Base-by-base conservation (phyloP, 2,329 filamentous ascomycete genomes). In the Scedosporium minutisporum region DNA sequence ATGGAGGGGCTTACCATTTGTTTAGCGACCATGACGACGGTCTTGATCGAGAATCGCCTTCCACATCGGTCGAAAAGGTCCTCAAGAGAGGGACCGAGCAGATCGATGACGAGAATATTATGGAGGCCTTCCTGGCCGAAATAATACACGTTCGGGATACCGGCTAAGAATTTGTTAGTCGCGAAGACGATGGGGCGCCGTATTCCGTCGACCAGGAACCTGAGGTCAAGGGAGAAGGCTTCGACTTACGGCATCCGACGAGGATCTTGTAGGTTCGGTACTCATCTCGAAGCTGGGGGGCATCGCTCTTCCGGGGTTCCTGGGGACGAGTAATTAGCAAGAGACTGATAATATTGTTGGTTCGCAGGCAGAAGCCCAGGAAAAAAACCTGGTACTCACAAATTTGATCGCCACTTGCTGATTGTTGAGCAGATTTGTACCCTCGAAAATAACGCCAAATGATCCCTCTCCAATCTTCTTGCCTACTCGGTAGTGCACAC, bases 361-460 rank as follows among this genome's bases (percentile, higher is more conserved):
- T 16, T 42, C 10, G 27, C 4, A 21, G n/a, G 16, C 12, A 21
- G 4, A n/a, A 23, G 7, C 18, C 27, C 57, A 58, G 62, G 59
- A 51, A 61, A 65, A 44, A 3, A 10, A 55, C 16, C 58, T 18
- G 6, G 63, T 16, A 87, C 90, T 73, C 80, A 96, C 91, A 78
- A 99, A 99, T 82, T 99, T 99, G 82, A 99, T 99, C 72, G 95
- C 95, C 66, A 99, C 93, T 79, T 97, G 93, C 77, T 97, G 95
- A 78, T 96, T 97, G 82, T 99, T 99, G 76, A 99, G 83, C 70
- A 99, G 84, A 76, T 99, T 99, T 72, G 93, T 97, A 69, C 95
- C 95, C 78, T 97, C 95, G 73, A 97, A 97, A 74, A 97, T 97
- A 70, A 97, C 95, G 81, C 93, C 93, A 73, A 97, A 97, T 46